Base-by-base conservation (phyloP, 176 grass and related monocot genomes). In the Olyra latifolia region DNA sequence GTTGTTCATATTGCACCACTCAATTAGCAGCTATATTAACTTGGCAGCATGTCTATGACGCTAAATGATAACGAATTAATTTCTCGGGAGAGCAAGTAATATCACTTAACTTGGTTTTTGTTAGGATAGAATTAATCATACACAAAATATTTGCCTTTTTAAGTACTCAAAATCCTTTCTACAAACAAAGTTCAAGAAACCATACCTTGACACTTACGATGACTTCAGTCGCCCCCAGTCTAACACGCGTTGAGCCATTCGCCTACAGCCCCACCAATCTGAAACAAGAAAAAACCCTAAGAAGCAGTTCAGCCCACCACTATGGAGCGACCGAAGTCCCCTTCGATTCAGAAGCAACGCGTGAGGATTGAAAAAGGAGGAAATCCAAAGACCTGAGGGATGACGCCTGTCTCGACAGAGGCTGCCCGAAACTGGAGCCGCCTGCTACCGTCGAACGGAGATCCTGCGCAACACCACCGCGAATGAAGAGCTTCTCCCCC, bases 191-290 rank as follows among this genome's bases (percentile, higher is more conserved):
- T 78, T 25, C n/a, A 68, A 64, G 45, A 71, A 62, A 39, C 45
- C 40, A 4, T 83, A 97, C 94, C 94, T 97, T 97, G 62, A 97
- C 91, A 67, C 89, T 97, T 19, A 88, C 87, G 47, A 97, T 94
- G 68, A 97, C 90, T 71, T 97, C 89, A 10, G 91, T 94, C 62
- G 76, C 87, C 10, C 89, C 95, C 27, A 97, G 81, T 77, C 87
- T 88, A 66, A 94, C 87, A 80, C 87, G 87, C 43, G 83, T 84
- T 1, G 91, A 97, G 70, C 95, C 91, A 71, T 88, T 97, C 0
- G 91, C 95, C 95, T 97, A n/a, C 6, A 67, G 42, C 17, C 16
- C 1, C 82, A 76, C 44, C 29, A 87, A 75, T 57, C 19, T 6
- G 35, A 65, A 76, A 17, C 1, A 75, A 35, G 59, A 19, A 66